phyloP scores from a whole-genome alignment of 371 early-diverging fungal species.

The Smittium culicis region DNA sequence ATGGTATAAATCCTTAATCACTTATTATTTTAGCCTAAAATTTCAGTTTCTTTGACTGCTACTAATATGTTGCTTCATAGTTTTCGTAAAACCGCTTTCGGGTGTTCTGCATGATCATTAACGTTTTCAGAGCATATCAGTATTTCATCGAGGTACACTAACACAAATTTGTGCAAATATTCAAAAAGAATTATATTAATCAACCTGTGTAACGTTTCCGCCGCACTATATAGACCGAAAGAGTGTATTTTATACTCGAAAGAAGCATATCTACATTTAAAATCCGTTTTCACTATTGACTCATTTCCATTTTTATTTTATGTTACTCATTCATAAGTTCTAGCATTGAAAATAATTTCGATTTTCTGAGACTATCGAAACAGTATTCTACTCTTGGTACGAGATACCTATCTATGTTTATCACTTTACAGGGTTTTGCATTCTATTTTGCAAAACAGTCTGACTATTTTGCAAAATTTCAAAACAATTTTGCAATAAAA shows the following conservation, averaged over 20 bases:
- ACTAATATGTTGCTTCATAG: neutral
- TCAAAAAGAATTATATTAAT: neutral
- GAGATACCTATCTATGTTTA: neutral
- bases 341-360: neutral
- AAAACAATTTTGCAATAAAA: too few relatives aligned
- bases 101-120: neutral
- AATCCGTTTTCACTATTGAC: neutral
- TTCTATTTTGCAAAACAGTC: too few relatives aligned
- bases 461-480: too few relatives aligned
- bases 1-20: neutral
- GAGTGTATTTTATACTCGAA: neutral
- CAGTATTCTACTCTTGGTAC: neutral
- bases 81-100: neutral
- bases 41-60: neutral
- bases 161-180: neutral
- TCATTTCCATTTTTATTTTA: neutral
- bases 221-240: neutral
- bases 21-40: neutral
- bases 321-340: neutral
- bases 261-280: neutral
- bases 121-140: neutral
- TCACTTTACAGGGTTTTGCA: neutral
- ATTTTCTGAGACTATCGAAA: neutral
- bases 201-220: neutral
- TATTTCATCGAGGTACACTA: neutral